Evolutionary conservation across 371 early-diverging fungal species (phyloP).

Genomic region (Umbelopsis sp.): DNA sequence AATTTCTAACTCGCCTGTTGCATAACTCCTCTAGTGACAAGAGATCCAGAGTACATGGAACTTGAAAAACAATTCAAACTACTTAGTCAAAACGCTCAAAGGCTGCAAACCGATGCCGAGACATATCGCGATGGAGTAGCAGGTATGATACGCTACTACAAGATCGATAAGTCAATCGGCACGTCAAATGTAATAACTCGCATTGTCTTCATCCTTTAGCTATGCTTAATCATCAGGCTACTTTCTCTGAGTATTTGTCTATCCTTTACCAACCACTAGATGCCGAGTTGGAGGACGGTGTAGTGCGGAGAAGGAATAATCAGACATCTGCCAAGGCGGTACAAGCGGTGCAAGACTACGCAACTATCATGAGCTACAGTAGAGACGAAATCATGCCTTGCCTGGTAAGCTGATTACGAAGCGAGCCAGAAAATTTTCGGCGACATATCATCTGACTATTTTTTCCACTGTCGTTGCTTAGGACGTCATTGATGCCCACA

Average conservation of each 20-base stretch:
- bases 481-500: conserved; percentile 73
- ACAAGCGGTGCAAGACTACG: conserved; percentile 67
- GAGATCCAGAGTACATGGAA: conserved; percentile 70
- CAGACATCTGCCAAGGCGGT: conserved; percentile 62
- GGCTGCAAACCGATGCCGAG: conserved; percentile 67
- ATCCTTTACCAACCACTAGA: conserved; percentile 59
- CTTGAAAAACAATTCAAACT: conserved; percentile 65
- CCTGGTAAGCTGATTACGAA: conserved; percentile 47
- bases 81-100: conserved; percentile 56
- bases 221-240: conserved; percentile 70
- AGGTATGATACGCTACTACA: conserved; percentile 32
- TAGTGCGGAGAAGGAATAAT: conserved; percentile 44
- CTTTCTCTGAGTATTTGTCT: conserved; percentile 65
- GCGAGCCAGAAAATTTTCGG: neutral
- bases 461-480: conserved; percentile 22
- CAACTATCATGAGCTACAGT: conserved; percentile 61
- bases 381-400: conserved; percentile 70
- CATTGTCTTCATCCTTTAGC: conserved; percentile 31
- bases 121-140: conserved; percentile 79
- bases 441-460: neutral
- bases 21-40: conserved; percentile 50
- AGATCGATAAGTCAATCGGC: neutral
- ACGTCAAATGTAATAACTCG: neutral
- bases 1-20: neutral
- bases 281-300: conserved; percentile 41